Evolutionary conservation across 1,284 basidiomycete genomes (phyloP), one percentile per base, ranked within the genome.

Genomic region (Cryptococcus sp.): DNA sequence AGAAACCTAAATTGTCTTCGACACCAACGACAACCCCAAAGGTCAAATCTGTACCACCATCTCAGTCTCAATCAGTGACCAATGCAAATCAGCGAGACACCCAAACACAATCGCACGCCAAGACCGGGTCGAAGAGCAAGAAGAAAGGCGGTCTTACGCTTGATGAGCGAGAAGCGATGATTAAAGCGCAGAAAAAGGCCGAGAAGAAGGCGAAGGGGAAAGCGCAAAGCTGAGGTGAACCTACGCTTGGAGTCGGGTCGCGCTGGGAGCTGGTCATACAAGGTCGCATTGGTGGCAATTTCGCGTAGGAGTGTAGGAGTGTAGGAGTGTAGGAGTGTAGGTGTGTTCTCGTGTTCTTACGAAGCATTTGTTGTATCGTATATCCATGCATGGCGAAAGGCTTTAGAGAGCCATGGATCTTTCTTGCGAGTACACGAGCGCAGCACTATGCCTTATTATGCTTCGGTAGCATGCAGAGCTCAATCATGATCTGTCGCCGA

Each of bases 181-280:
- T 62, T 2, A 61, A 62, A 38, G 62, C 53, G 17, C 45, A 62
- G 47, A 59, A 59, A 54, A 62, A 67, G 54, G 56, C 54, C 45
- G 57, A 57, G 45, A 59, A 61, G 50, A 56, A 50, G 22, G 31
- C 31, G 31, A 57, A 56, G 16, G 51, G 53, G 47, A 31, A 16
- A n/a, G 50, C 17, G 39, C 41, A 53, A 23, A 31, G 51, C 50
- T 17, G 50, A 60, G 17, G 44, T 58, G 57, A 51, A 47, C 38
- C n/a, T n/a, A n/a, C n/a, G n/a, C n/a, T n/a, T n/a, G n/a, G n/a
- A n/a, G n/a, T n/a, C n/a, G n/a, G n/a, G n/a, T n/a, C n/a, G n/a
- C n/a, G n/a, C n/a, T n/a, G n/a, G n/a, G n/a, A n/a, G n/a, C n/a
- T n/a, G n/a, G n/a, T n/a, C n/a, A n/a, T n/a, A n/a, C n/a, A n/a